phyloP scores from a whole-genome alignment of 106 monocot genomes.

The Dendrobium officinale region DNA sequence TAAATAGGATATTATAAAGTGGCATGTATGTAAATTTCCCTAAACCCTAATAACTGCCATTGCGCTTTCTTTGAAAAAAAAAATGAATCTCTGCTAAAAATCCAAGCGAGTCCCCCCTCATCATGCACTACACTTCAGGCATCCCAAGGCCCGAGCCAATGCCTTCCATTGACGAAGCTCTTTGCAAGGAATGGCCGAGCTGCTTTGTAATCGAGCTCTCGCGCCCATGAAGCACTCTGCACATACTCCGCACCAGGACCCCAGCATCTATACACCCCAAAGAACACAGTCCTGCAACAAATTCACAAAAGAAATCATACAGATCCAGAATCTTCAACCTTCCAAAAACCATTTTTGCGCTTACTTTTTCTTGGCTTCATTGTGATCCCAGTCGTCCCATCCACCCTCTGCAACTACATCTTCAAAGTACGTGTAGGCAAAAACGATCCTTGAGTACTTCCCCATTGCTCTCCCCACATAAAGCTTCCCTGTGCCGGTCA shows the following conservation, averaged over 20 bases:
- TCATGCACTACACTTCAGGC: constrained; percentile 18
- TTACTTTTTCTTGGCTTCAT: constrained; percentile 66
- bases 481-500: constrained; percentile 73
- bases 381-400: constrained; percentile 92
- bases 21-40: no score
- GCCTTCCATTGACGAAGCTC: constrained; percentile 93
- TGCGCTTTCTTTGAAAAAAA: no score
- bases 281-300: constrained; percentile 73
- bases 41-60: no score
- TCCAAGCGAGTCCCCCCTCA: not conserved
- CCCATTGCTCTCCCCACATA: constrained; percentile 94
- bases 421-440: constrained; percentile 85
- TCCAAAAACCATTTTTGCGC: not conserved
- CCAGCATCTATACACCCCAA: constrained; percentile 78
- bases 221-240: constrained; percentile 50
- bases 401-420: constrained; percentile 64
- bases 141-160: constrained; percentile 73
- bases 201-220: constrained; percentile 52
- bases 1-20: no score
- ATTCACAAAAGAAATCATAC: not conserved
- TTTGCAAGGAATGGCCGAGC: constrained; percentile 69
- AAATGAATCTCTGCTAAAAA: no score
- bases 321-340: not conserved
- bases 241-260: constrained; percentile 72
- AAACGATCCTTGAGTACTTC: constrained; percentile 86